Evolutionary conservation across 2,329 filamentous ascomycete genomes (phyloP), one percentile per base, ranked within the genome.

Genomic region (Microdochium trichocladiopsis): DNA sequence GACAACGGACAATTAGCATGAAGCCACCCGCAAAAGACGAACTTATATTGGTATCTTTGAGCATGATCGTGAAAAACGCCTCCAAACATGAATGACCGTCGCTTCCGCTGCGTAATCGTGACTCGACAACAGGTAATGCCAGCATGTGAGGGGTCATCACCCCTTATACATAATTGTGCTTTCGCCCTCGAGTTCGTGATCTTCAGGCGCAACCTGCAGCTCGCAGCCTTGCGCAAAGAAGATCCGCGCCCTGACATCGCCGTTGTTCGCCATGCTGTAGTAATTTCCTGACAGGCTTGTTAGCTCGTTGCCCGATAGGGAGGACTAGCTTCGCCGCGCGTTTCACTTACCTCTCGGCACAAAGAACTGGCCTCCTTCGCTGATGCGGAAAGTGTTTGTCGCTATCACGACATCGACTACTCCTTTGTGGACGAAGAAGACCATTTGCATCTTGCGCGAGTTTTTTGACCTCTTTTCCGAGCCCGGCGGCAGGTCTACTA

Each of bases 141-240:
- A 4, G 22, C 24, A 21, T 33, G 9, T 21, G 24, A 48, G 12
- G 3, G 4, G 14, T 28, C 16, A n/a, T 25, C 47, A 18, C 16
- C n/a, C 21, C 16, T 9, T 21, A 18, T 48, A 48, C 22, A 18
- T 21, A 10, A 47, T 21, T 18, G 41, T 21, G 14, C 41, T 45
- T 18, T 45, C 41, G 41, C 41, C 41, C 18, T 45, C 41, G 41
- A 12, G 11, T 47, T 57, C 53, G 23, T 57, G 52, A 5, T 63
- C 61, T n/a, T 57, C 60, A 10, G 53, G 57, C 33, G 60, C 57
- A 10, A 69, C 65, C 2, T 58, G 28, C 11, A 77, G 61, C 62
- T 84, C 89, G 68, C 87, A 93, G 6, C 87, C 93, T 68, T 99
- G 94, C 1, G 91, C 85, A 69, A 97, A 99, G 74, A 97, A 97